phyloP scores from a whole-genome alignment of 345 rosid genomes.

The Gossypium stocksii region DNA sequence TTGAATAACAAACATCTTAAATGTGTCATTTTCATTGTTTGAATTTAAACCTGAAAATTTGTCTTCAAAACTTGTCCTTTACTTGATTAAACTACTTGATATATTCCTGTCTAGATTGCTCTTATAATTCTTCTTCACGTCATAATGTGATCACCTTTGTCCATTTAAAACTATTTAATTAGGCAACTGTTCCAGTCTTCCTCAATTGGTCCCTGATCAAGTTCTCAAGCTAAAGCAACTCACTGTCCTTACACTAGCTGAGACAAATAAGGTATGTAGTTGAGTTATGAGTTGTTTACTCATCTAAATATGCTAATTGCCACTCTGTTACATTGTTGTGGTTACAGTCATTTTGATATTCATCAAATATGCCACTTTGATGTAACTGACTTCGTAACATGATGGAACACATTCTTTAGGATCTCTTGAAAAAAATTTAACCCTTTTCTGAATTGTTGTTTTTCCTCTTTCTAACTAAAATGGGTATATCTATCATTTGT shows the following conservation, averaged over 20 bases:
- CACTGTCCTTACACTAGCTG: slow-evolving; percentile 90
- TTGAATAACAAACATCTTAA: neutral
- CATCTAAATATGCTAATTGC: neutral
- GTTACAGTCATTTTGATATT: neutral
- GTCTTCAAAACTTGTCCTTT: neutral
- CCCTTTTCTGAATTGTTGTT: neutral
- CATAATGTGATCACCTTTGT: slow-evolving; percentile 5
- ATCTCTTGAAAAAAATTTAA: neutral
- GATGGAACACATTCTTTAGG: neutral
- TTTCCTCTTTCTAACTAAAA: neutral
- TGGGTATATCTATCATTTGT: neutral
- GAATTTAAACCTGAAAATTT: neutral
- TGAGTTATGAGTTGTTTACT: neutral
- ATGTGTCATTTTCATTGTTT: neutral
- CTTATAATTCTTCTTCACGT: neutral
- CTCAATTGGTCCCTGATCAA: slow-evolving; percentile 69
- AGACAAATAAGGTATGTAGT: slow-evolving; percentile 64
- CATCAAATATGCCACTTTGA: neutral
- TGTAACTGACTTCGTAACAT: neutral
- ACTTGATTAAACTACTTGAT: neutral
- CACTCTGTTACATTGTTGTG: neutral
- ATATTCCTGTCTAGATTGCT: neutral
- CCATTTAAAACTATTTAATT: slow-evolving; percentile 16
- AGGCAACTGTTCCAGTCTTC: slow-evolving; percentile 60
- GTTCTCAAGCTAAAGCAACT: slow-evolving; percentile 88